phyloP scores from a whole-genome alignment of 805 yeast genomes.

The Candida dendrica region DNA sequence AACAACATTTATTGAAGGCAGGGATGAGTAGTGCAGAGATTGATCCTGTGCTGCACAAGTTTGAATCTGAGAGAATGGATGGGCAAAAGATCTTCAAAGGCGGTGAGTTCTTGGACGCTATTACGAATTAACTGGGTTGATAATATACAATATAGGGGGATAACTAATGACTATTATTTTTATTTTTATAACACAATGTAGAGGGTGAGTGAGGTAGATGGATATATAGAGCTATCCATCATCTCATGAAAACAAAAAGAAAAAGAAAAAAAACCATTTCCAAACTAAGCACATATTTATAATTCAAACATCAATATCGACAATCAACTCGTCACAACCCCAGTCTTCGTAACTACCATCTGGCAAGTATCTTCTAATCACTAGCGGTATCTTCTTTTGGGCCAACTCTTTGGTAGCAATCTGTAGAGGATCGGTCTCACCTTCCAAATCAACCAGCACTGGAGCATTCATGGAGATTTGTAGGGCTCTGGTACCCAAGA shows the following conservation, averaged over 20 bases:
- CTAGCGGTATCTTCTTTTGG: slow-evolving; percentile 91
- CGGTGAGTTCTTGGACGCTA: slow-evolving; percentile 47
- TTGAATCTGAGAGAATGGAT: slow-evolving; percentile 44
- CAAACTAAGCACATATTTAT: neutral
- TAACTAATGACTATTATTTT: too few species aligned
- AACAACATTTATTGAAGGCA: slow-evolving; percentile 38
- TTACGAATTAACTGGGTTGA: slow-evolving; percentile 6
- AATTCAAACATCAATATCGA: slow-evolving; percentile 44
- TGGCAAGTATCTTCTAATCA: slow-evolving; percentile 91
- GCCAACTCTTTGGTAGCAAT: slow-evolving; percentile 96
- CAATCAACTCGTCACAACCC: slow-evolving; percentile 97
- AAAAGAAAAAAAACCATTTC: too few species aligned
- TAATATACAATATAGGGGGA: too few species aligned
- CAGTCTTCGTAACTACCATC: slow-evolving; percentile 97
- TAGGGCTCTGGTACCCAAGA: slow-evolving; percentile 93
- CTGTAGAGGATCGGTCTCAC: slow-evolving; percentile 97
- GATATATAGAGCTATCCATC: neutral
- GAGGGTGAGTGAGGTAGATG: neutral
- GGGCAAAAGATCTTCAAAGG: slow-evolving; percentile 57
- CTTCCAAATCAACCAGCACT: slow-evolving; percentile 94
- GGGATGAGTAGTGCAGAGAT: slow-evolving; percentile 35
- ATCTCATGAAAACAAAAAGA: too few species aligned
- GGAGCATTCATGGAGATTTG: slow-evolving; percentile 99
- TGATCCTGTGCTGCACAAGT: slow-evolving; percentile 44
- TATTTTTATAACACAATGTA: neutral